Evolutionary conservation across 1,139 yeast species (phyloP).

Genomic region (Saccharomyces hybrid): DNA sequence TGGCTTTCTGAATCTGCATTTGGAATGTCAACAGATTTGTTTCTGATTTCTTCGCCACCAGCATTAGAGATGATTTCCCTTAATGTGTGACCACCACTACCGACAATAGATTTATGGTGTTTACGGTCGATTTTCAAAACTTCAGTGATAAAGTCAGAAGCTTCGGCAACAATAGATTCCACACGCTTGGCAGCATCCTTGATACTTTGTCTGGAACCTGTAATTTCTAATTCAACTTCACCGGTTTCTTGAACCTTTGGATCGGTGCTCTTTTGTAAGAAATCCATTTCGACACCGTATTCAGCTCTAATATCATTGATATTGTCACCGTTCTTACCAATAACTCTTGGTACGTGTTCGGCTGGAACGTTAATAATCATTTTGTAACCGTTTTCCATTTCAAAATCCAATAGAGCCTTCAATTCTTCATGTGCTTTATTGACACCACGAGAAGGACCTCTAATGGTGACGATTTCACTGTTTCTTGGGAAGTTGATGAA

Average conservation of each 20-base stretch:
- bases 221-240: slow-evolving; percentile 55
- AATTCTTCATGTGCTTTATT: slow-evolving; percentile 81
- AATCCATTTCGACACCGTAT: slow-evolving; percentile 67
- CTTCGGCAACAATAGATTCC: slow-evolving; percentile 54
- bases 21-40: slow-evolving; percentile 67
- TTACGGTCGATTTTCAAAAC: slow-evolving; percentile 63
- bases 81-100: slow-evolving; percentile 70
- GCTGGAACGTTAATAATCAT: slow-evolving; percentile 58
- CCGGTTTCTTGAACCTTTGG: slow-evolving; percentile 36
- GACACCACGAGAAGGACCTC: slow-evolving; percentile 91
- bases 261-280: slow-evolving; percentile 42
- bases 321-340: slow-evolving; percentile 82
- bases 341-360: slow-evolving; percentile 70
- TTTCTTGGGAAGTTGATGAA: slow-evolving; percentile 65
- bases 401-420: slow-evolving; percentile 75
- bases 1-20: slow-evolving; percentile 58
- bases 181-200: slow-evolving; percentile 64
- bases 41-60: slow-evolving; percentile 55
- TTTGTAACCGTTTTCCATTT: slow-evolving; percentile 75
- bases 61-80: slow-evolving; percentile 71
- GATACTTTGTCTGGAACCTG: slow-evolving; percentile 78
- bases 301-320: slow-evolving; percentile 79
- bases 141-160: slow-evolving; percentile 56
- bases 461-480: slow-evolving; percentile 63
- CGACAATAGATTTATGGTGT: slow-evolving; percentile 73